Base-by-base conservation (phyloP, 1,284 basidiomycete species). In the Leccinum fallax region DNA sequence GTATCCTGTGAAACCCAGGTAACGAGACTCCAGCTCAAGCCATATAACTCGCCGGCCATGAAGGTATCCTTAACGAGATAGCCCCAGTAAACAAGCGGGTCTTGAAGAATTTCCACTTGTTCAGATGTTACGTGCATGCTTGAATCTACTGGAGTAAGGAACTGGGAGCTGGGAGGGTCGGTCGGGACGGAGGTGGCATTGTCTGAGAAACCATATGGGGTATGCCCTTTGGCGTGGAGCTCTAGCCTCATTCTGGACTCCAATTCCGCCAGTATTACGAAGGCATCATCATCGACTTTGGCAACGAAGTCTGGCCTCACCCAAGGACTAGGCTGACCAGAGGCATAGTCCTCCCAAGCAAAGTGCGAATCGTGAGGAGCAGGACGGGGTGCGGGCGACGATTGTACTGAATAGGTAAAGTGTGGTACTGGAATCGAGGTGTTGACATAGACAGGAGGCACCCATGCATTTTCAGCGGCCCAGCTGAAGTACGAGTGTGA, bases 31-130 rank as follows among this genome's bases (percentile, higher is more conserved):
- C 89, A 93, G 57, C 93, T 96, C 30, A 99, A 80, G 9, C 89
- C 95, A 76, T 99, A 99, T 63, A 95, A 79, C 76, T 99, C 96
- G 24, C 97, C 97, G 4, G 88, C 97, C 96, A 99, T 98, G 79
- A 98, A 98, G 60, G 79, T 81, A 71, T 96, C 93, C 66, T 94
- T 95, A 53, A 98, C 92, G 38, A 98, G 87, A 75, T 98, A 97
- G 4, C 95, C 95, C 94, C 95, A 98, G 76, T 95, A 96, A 19
- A 95, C 87, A 65, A 94, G 78, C 1, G 87, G 89, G 71, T 95
- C 91, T 36, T 83, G 77, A 24, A 65, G 58, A 43, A n/a, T 9
- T 10, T 10, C 53, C 36, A 30, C 49, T 51, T 59, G 63, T 55
- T 55, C 58, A 52, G 61, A 34, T 49, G 48, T 55, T 49, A 24